Evolutionary conservation across 495 filamentous ascomycete species (phyloP), one percentile per base, ranked within the genome.

Genomic region (Rostrohypoxylon terebratum): DNA sequence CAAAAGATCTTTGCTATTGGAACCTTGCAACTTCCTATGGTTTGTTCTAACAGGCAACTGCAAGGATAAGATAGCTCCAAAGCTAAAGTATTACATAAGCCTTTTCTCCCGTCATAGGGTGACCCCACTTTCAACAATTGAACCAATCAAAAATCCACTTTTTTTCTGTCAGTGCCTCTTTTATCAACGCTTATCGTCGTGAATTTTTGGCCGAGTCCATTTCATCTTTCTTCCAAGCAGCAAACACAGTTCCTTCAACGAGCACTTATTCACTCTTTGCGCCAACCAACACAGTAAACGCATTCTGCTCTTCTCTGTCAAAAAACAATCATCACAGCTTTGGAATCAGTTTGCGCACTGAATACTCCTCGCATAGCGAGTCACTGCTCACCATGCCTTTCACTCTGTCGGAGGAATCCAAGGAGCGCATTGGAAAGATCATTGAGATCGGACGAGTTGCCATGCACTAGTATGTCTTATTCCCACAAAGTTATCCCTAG

Each of bases 381-480:
- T n/a, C 60, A 16, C 25, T 55, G 66, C 57, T 63, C 81, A 87
- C 76, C 61, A 93, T 92, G 87, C 38, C 38, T 42, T 92, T 96
- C 77, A 90, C 94, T 82, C 90, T 98, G 71, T 99, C 96, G 38
- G 96, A 99, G 80, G 96, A 99, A 83, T 93, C 93, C 72, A 98
- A 97, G 96, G 96, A 99, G 88, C 93, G 96, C 84, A 97, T 98
- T 82, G 89, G 93, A 76, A 94, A 93, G 83, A 86, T 97, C 79
- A 93, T 99, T 76, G 96, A 99, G 79, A 84, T 97, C 79, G 96
- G 94, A 60, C 89, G 95, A 67, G 89, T 98, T 71, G 93, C 93
- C n/a, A 92, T 99, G 78, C 96, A 99, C 85, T 99, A 98, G 94
- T 97, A 88, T 53, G 89, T 38, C n/a, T 18, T 48, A 13, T 48